Base-by-base conservation (phyloP, 2,329 filamentous ascomycete species). In the Ceratocystiopsis minuta region DNA sequence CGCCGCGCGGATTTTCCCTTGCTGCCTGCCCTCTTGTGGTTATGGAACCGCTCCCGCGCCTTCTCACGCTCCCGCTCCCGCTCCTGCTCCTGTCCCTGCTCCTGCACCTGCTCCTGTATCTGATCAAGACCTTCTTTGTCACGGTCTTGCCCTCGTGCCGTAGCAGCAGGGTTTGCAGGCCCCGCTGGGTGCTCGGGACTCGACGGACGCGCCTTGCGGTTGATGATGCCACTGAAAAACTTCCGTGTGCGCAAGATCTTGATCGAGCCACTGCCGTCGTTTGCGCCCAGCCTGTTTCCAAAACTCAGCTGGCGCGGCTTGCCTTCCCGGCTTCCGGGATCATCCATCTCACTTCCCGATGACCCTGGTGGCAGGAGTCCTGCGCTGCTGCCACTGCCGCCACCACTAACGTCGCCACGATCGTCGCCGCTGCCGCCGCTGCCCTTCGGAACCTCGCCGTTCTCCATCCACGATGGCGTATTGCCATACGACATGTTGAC, bases 341-440 rank as follows among this genome's bases (percentile, higher is more conserved):
- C 50, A 11, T 64, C 62, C 34, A 53, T 45, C 13, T 72, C 69
- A 48, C 67, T 71, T 14, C 66, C 67, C 1, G 69, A 68, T 14
- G 67, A 71, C 1, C 66, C 66, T 0, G 68, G 66, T 4, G 66
- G 57, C 0, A 44, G 37, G 15, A 45, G 31, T 1, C 39, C 35
- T 2, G n/a, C 36, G 18, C 32, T 36, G 16, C 43, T 34, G 34
- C 18, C 38, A 20, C 34, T 11, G 9, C n/a, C 14, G 34, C 36
- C 18, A 13, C 18, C 16, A 17, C 36, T 16, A 16, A 24, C 38
- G 6, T 24, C 32, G 33, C 32, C 20, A 16, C 34, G 33, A 33
- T 16, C 38, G 13, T 4, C 32, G 32, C 13, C 13, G 32, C 12
- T 33, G 13, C 11, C 31, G 20, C 20, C n/a, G n/a, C 20, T 20